Percentiles rank a stretch among this genome's conserved stretches.
Conservation (phyloP, 345 rosid genomes). For the Alliaria petiolata region DNA sequence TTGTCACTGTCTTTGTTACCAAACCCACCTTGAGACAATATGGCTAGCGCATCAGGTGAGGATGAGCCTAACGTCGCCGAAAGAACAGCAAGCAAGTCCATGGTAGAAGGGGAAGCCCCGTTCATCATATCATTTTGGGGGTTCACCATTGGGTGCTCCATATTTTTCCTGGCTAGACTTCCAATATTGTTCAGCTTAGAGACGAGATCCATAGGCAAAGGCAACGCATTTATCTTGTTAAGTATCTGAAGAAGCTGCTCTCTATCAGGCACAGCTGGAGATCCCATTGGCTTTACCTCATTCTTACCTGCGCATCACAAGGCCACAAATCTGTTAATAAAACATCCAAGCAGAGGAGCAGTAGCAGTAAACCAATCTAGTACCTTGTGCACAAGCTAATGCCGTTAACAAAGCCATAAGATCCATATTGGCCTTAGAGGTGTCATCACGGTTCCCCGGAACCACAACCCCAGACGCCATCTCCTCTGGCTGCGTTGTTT, state of each 20-base stretch:
- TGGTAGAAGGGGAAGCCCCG: conserved; percentile 59
- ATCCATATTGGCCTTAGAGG: conserved; percentile 46
- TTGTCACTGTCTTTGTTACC: conserved; percentile 61
- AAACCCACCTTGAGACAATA: conserved; percentile 55
- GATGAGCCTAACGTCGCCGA: conserved; percentile 62
- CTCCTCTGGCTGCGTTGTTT: conserved; percentile 75
- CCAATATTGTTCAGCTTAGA: conserved; percentile 54
- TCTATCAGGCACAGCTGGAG: conserved; percentile 46
- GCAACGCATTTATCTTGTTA: conserved; percentile 74
- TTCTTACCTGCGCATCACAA: conserved; percentile 46
- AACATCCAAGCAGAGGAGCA: neutral
- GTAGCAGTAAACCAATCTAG: neutral
- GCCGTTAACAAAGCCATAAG: conserved; percentile 66
- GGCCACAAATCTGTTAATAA: conserved; percentile 6
- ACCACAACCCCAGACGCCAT: conserved; percentile 48
- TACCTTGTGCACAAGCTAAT: conserved; percentile 69
- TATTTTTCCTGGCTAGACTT: conserved; percentile 42
- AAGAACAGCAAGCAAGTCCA: conserved; percentile 72
- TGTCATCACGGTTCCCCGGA: conserved; percentile 42
- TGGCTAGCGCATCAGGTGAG: conserved; percentile 55
- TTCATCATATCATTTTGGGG: conserved; percentile 43
- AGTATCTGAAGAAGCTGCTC: conserved; percentile 78
- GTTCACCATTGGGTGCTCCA: conserved; percentile 39
- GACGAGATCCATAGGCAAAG: conserved; percentile 67
- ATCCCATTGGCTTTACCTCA: conserved; percentile 39